These are phyloP conservation scores for Saccharomycopsis fermentans DNA, from an alignment of 805 yeast genomes.

Conservation along the genomic window DNA sequence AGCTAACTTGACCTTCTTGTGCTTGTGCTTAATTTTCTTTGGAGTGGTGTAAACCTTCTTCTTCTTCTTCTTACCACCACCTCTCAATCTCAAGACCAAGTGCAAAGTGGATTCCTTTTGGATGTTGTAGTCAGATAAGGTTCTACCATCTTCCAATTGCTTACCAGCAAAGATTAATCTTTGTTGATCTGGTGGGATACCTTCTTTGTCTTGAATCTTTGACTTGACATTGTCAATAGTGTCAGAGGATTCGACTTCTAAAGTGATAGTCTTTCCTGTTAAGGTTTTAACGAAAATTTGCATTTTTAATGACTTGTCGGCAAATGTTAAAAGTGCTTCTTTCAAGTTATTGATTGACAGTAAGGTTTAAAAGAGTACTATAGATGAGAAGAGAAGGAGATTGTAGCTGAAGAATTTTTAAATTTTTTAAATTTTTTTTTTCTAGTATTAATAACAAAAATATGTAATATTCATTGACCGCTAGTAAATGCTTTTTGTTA, in stretches of 20 bases:
- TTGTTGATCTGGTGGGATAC: conserved; percentile 97
- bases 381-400: not conserved
- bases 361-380: not conserved
- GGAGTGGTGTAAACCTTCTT: conserved; percentile 99
- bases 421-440: not conserved
- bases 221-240: conserved; percentile 95
- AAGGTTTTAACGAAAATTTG: conserved; percentile 98
- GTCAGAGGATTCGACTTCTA: conserved; percentile 96
- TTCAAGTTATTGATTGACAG: conserved; percentile 15
- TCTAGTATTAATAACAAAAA: not conserved
- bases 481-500: too few species aligned
- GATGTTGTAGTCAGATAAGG: conserved; percentile 94
- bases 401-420: not conserved
- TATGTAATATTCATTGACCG: too few species aligned
- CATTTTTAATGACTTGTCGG: conserved; percentile 49
- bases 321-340: conserved; percentile 24
- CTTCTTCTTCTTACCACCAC: conserved; percentile 99
- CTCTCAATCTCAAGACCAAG: conserved; percentile 95
- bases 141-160: conserved; percentile 95
- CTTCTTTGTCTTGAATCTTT: conserved; percentile 95
- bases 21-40: conserved; percentile 99
- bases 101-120: conserved; percentile 96
- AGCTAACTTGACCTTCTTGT: conserved; percentile 98
- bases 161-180: conserved; percentile 96
- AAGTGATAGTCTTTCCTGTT: conserved; percentile 98